Conservation (phyloP, 306 rosid species). For the Arachis stenosperma region DNA sequence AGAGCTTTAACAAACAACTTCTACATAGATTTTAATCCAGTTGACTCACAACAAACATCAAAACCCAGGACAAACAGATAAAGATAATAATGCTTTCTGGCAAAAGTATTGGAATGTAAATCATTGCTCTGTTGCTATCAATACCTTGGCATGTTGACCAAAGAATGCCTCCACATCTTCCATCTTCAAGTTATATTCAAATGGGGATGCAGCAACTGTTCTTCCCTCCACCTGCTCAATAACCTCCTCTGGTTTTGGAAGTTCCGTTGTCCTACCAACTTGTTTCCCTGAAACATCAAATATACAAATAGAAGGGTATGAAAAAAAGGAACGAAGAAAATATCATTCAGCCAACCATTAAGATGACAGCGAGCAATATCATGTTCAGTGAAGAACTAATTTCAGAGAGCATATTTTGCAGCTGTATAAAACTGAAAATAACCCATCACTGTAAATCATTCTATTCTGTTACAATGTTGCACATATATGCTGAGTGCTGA, state of each 20-base stretch:
- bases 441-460: neutral
- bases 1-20: constrained; percentile 1
- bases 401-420: neutral
- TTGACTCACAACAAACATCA: constrained; percentile 2
- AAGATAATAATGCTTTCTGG: neutral
- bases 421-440: neutral
- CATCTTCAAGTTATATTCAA: constrained; percentile 67
- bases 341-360: neutral
- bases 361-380: constrained; percentile 2
- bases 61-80: neutral
- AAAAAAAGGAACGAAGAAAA: neutral
- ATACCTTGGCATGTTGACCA: constrained; percentile 69
- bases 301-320: constrained; percentile 4
- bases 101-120: neutral
- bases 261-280: constrained; percentile 70
- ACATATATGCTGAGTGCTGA: neutral
- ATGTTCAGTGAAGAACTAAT: no score
- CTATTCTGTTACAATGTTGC: no score
- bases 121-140: neutral
- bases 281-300: constrained; percentile 61
- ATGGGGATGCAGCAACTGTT: constrained; percentile 83
- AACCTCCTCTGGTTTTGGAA: constrained; percentile 68
- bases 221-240: constrained; percentile 82
- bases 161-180: constrained; percentile 75
- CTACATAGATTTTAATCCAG: neutral